A percentile compares a stretch with the other conserved stretches of the same genome.
phyloP scores from a whole-genome alignment of 257 asterid species.

The Striga asiatica region DNA sequence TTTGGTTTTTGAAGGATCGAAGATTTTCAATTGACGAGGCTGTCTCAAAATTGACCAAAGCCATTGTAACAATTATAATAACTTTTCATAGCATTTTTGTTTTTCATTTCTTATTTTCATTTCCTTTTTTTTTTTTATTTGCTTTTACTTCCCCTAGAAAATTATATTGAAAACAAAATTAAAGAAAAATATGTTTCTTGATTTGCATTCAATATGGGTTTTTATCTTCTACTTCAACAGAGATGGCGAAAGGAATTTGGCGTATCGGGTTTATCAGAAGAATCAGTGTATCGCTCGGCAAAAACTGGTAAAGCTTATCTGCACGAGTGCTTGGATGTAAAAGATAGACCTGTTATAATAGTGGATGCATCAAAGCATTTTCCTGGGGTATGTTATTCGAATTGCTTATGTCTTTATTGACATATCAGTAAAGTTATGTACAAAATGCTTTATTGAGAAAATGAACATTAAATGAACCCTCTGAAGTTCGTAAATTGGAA shows the following conservation, averaged over 20 bases:
- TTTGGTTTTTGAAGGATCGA: conserved; percentile 87
- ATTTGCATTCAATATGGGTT: not conserved
- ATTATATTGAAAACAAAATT: too few relatives aligned
- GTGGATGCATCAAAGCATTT: conserved; percentile 76
- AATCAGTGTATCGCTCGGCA: conserved; percentile 39
- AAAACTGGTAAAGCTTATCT: conserved; percentile 70
- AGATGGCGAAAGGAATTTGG: conserved; percentile 70
- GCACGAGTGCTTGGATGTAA: conserved; percentile 46
- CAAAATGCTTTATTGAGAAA: too few relatives aligned
- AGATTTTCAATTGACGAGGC: conserved; percentile 62
- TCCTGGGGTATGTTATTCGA: conserved; percentile 62
- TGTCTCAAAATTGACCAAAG: conserved; percentile 66
- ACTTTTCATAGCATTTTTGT: too few relatives aligned
- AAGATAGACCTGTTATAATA: conserved; percentile 53
- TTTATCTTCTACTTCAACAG: conserved; percentile 27
- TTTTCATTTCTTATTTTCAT: not conserved
- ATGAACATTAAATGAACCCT: too few relatives aligned
- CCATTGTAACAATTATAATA: conserved; percentile 69
- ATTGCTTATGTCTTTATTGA: too few relatives aligned
- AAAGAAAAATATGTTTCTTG: not conserved
- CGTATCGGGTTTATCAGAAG: conserved; percentile 67
- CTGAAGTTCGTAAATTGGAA: too few relatives aligned
- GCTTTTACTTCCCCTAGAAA: too few relatives aligned
- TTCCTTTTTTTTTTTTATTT: not conserved
- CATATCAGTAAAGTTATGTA: too few relatives aligned